Conservation (phyloP, 2,329 filamentous ascomycete species). For the Harringtonia aguacate region DNA sequence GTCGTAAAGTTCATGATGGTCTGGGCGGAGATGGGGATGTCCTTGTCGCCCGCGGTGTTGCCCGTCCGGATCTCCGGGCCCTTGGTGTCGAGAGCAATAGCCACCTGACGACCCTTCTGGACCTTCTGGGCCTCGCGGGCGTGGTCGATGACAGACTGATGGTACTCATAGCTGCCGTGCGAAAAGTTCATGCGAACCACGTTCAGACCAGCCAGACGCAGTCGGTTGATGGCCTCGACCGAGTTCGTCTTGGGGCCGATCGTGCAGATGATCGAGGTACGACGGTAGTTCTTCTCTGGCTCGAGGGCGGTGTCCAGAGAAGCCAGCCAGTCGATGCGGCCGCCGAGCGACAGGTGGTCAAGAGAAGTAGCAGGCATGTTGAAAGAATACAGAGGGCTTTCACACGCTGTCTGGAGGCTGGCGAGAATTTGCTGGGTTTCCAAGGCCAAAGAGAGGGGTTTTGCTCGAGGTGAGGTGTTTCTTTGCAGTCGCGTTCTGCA, state of each 20-base stretch:
- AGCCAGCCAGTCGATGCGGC: slow-evolving; percentile 55
- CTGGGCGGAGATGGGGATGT: slow-evolving; percentile 74
- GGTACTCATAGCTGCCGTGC: slow-evolving; percentile 90
- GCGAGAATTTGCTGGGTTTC: not conserved
- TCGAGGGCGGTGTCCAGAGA: slow-evolving; percentile 79
- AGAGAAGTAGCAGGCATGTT: slow-evolving; percentile 57
- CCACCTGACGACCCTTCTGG: slow-evolving; percentile 74
- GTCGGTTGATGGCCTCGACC: slow-evolving; percentile 89
- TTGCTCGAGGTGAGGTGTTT: not conserved
- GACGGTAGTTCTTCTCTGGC: slow-evolving; percentile 82
- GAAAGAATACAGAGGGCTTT: slow-evolving; percentile 11
- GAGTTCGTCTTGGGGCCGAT: slow-evolving; percentile 99
- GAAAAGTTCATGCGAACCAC: slow-evolving; percentile 99
- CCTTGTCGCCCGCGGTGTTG: slow-evolving; percentile 64
- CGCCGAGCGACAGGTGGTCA: slow-evolving; percentile 74
- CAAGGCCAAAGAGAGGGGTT: not conserved
- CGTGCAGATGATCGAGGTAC: slow-evolving; percentile 97
- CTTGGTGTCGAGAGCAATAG: slow-evolving; percentile 80
- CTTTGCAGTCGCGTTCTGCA: no score
- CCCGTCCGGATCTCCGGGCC: slow-evolving; percentile 52
- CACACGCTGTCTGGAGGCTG: not conserved
- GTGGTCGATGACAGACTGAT: slow-evolving; percentile 89
- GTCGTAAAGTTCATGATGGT: slow-evolving; percentile 92
- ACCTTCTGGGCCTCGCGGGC: slow-evolving; percentile 73
- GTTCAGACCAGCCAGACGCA: slow-evolving; percentile 85